A percentile compares a stretch with the other conserved stretches of the same genome.
phyloP scores from a whole-genome alignment of 1,284 basidiomycete genomes.

The Trichosporon faecale region DNA sequence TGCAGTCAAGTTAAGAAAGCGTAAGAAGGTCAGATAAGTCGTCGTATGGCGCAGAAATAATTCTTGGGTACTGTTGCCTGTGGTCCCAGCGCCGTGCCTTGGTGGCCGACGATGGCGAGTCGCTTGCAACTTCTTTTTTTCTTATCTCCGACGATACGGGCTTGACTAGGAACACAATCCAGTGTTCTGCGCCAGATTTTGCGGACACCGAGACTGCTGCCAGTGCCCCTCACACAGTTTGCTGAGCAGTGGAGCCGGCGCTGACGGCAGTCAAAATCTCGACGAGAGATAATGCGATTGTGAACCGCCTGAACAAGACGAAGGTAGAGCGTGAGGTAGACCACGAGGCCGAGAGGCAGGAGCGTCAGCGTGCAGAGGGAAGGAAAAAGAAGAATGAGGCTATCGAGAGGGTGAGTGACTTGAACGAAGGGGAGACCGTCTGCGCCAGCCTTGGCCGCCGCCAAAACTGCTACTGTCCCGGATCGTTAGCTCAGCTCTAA shows the following conservation, averaged over 20 bases:
- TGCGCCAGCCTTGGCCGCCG: not conserved
- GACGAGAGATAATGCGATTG: conserved; percentile 80
- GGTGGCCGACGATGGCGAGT: not conserved
- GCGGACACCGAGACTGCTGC: not conserved
- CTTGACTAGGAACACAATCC: not conserved
- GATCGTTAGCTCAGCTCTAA: not conserved
- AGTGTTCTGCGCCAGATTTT: not conserved
- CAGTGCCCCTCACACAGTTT: not conserved
- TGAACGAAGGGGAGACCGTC: not conserved
- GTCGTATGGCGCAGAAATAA: not conserved
- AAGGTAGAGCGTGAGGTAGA: conserved; percentile 80
- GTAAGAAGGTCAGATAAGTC: not conserved
- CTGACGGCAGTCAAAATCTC: conserved; percentile 63
- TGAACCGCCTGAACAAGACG: conserved; percentile 94
- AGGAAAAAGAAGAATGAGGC: conserved; percentile 65
- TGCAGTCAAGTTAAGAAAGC: not conserved
- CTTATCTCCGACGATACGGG: not conserved
- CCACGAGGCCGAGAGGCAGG: conserved; percentile 81
- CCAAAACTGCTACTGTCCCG: not conserved
- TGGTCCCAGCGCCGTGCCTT: not conserved
- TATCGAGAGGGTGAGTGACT: conserved; percentile 50
- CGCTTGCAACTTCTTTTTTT: not conserved
- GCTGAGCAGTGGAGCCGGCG: not conserved
- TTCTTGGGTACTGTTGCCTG: not conserved
- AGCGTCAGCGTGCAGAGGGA: conserved; percentile 73